Evolutionary conservation across 2,329 filamentous ascomycete species (phyloP), one percentile per base, ranked within the genome.

Genomic region (Blastomyces emzantsi): DNA sequence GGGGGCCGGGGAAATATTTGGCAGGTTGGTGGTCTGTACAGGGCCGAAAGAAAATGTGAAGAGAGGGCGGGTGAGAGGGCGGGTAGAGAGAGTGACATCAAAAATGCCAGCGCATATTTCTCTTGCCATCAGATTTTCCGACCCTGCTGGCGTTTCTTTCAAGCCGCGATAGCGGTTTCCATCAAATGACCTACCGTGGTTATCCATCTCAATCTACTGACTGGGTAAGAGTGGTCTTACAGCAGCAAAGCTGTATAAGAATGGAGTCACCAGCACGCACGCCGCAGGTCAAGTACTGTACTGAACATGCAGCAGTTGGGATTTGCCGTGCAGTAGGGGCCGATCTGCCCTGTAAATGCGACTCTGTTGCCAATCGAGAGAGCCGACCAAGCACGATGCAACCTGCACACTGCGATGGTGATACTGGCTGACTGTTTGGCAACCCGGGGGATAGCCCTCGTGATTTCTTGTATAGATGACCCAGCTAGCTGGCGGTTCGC

Each of bases 131-230:
- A 3, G 59, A 51, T 43, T 47, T 33, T 61, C 28, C 15, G 45
- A 22, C 52, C 17, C 8, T 61, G 25, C 28, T 28, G 15, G 8
- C 15, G 33, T 36, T 33, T 51, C 33, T 47, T 49, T 25, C 19
- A 36, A 43, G 30, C 30, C 30, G 7, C 47, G 7, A 25, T n/a
- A n/a, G n/a, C n/a, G n/a, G n/a, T 33, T 47, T 54, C 22, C 33
- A 52, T 61, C 59, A 56, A 55, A 62, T 62, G 60, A 62, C 60
- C 51, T 62, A 62, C 60, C 60, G 36, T 62, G 39, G 51, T 62
- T n/a, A 39, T 62, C 51, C 33, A 43, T n/a, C 39, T 19, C 60
- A 22, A 22, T 62, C 15, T 28, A 15, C 59, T 61, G 25, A 15
- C 45, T 61, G 15, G 25, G 57, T 43, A n/a, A 25, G 13, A 2